Conservation (phyloP, 257 asterid species). For the Petunia axillaris region DNA sequence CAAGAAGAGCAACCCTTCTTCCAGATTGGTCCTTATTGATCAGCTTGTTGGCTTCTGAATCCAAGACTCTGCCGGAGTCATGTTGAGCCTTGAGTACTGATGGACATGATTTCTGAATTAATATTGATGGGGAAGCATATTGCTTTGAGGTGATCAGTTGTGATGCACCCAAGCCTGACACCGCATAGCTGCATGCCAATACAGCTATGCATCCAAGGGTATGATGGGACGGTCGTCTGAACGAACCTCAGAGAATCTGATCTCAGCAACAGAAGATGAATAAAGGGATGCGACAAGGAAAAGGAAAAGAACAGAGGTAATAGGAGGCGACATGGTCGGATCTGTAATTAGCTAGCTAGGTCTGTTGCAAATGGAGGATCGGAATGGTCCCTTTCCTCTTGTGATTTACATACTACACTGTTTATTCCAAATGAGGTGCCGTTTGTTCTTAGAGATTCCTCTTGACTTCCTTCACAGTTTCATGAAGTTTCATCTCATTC, state of each 20-base stretch:
- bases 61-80: slow-evolving; percentile 39
- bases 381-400: background rate
- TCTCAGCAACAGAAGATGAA: slow-evolving; percentile 55
- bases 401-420: background rate
- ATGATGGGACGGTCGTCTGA: slow-evolving; percentile 70
- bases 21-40: slow-evolving; percentile 32
- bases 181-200: slow-evolving; percentile 79
- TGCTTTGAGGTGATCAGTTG: slow-evolving; percentile 55
- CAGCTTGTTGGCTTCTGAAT: slow-evolving; percentile 27
- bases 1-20: slow-evolving; percentile 72
- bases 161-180: slow-evolving; percentile 48
- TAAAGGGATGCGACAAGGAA: slow-evolving; percentile 39
- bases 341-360: too few species aligned
- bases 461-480: too few species aligned
- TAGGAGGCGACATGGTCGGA: background rate
- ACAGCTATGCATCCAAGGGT: slow-evolving; percentile 63
- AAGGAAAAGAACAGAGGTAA: slow-evolving; percentile 38
- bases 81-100: slow-evolving; percentile 57
- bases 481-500: too few species aligned
- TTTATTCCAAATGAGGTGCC: too few species aligned
- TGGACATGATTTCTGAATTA: slow-evolving; percentile 34
- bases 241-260: slow-evolving; percentile 57
- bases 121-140: slow-evolving; percentile 40
- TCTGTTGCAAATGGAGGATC: background rate
- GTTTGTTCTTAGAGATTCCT: too few species aligned